Evolutionary conservation across 345 rosid genomes (phyloP), one percentile per base, ranked within the genome.

Genomic region (Citrus cavaleriei): DNA sequence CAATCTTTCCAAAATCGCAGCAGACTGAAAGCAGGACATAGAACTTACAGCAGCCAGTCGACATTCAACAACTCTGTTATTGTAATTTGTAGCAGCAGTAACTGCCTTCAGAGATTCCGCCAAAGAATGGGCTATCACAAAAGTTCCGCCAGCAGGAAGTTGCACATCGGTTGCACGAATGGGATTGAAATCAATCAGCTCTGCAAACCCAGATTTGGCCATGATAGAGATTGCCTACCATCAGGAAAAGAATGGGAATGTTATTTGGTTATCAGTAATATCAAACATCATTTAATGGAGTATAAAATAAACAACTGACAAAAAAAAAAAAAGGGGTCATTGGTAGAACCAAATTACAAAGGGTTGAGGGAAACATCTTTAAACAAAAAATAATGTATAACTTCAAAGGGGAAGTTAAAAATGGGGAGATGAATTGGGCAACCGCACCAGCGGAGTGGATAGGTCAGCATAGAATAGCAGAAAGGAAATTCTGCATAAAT

Each of bases 181-280:
- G 75, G 99, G 99, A 74, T 97, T 97, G 87, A 97, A 97, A 87
- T 97, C 99, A 85, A 97, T 97, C 76, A 97, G 98, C 89, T 97
- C 99, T 12, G 99, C 99, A 88, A 97, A 97, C 30, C 98, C 99
- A 77, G 84, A 60, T 87, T 92, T 90, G 54, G 98, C 99, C 99
- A 93, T 97, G 42, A 97, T 87, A 51, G 98, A 97, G 85, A 97
- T 97, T 68, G 99, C 99, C 99, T 96, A 84, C 77, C 63, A 81
- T 77, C 60, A 19, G 32, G 27, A 75, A 67, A 60, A 78, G 57
- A 59, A 38, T n/a, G 7, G 38, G 28, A 75, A 19, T 74, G 73
- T 54, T 35, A 25, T 76, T 54, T 55, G 13, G 18, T 30, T 49
- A 46, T 75, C 42, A 27, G 32, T 34, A 49, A 21, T 49, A 12